phyloP scores from a whole-genome alignment of 352 stramenopile species.

The Ophiocytium majus region DNA sequence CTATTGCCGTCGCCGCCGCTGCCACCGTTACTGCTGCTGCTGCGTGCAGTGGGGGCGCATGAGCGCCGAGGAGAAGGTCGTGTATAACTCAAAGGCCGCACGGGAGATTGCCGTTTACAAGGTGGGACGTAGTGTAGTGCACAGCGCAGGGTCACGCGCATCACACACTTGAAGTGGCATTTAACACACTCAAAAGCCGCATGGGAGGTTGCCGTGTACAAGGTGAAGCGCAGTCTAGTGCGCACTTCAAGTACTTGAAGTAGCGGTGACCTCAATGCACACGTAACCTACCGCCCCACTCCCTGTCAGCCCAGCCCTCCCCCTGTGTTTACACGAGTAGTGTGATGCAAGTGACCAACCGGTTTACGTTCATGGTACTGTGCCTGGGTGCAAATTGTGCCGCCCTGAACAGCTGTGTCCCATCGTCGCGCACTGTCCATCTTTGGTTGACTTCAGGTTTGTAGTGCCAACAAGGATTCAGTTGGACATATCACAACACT shows the following conservation, averaged over 20 bases:
- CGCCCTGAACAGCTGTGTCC: no score
- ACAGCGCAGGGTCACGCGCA: no score
- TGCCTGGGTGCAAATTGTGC: no score
- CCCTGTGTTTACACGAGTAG: no score
- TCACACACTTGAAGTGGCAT: not conserved
- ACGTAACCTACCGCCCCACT: not conserved
- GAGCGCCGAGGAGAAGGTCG: conserved; percentile 44
- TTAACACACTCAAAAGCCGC: conserved; percentile 34
- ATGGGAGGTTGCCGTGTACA: conserved; percentile 24
- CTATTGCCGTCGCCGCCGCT: not conserved
- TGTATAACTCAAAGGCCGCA: conserved; percentile 46
- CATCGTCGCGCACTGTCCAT: no score
- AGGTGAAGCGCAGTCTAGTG: not conserved
- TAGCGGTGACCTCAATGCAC: no score
- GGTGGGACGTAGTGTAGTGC: not conserved
- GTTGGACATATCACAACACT: not conserved
- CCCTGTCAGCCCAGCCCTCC: not conserved
- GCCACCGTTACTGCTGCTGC: not conserved
- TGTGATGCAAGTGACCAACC: not conserved
- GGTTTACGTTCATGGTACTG: no score
- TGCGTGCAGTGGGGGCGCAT: conserved; percentile 47
- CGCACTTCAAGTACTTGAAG: not conserved
- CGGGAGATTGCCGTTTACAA: conserved; percentile 29
- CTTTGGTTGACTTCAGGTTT: no score
- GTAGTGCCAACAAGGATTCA: not conserved